Evolutionary conservation across 495 filamentous ascomycete genomes (phyloP).

Genomic region (Lophiotrema nucula): DNA sequence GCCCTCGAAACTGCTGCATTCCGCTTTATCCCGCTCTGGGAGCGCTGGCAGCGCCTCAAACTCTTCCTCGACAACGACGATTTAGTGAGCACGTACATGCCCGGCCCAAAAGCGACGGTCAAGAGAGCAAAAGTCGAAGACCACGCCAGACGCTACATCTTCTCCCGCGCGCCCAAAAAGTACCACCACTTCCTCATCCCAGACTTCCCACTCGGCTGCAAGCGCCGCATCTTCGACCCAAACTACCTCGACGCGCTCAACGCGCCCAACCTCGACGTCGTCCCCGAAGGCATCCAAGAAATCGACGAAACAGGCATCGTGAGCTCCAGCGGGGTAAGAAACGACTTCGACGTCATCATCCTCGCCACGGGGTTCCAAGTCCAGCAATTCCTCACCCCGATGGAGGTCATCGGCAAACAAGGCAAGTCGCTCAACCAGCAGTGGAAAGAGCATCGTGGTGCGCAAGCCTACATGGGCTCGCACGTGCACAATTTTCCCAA

Average conservation of each 20-base stretch:
- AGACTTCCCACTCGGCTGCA: conserved; percentile 45
- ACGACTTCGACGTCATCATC: conserved; percentile 46
- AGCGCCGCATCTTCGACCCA: conserved; percentile 47
- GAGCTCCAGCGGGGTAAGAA: conserved; percentile 28
- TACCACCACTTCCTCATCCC: conserved; percentile 48
- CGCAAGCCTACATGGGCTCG: conserved; percentile 44
- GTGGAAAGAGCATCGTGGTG: conserved; percentile 41
- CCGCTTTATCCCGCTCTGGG: conserved; percentile 4
- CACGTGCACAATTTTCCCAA: conserved; percentile 47
- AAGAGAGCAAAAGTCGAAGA: conserved; percentile 19
- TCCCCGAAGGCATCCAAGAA: conserved; percentile 39
- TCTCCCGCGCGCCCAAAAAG: conserved; percentile 41
- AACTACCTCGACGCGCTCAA: conserved; percentile 36
- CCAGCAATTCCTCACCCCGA: conserved; percentile 35
- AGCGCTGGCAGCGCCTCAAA: neutral
- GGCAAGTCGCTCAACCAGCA: conserved; percentile 42
- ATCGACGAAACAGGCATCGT: conserved; percentile 42
- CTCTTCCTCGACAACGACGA: conserved; percentile 36
- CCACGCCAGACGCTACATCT: conserved; percentile 40
- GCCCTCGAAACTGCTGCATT: conserved; percentile 25
- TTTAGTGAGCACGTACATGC: conserved; percentile 34
- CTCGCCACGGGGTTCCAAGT: conserved; percentile 47
- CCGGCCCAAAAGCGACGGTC: conserved; percentile 15
- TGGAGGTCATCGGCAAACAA: conserved; percentile 41
- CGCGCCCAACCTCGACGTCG: conserved; percentile 35